phyloP scores from a whole-genome alignment of 2,329 filamentous ascomycete genomes.

The Neocatenulostroma microsporum region DNA sequence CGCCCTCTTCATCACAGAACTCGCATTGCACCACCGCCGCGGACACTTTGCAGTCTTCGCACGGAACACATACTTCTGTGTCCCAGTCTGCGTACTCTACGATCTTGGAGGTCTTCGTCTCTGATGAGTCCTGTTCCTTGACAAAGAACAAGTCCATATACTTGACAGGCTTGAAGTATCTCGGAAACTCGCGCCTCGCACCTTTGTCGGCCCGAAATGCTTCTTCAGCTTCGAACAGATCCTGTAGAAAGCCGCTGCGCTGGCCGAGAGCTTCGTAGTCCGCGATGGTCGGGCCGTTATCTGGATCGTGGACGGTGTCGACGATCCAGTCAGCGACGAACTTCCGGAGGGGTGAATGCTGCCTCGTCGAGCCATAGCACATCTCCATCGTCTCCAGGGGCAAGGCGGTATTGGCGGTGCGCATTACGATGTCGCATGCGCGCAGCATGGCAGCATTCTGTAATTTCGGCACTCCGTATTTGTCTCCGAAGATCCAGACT shows the following conservation, averaged over 20 bases:
- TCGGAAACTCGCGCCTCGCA: neutral
- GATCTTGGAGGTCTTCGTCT: neutral
- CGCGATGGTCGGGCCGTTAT: no score
- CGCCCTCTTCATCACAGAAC: neutral
- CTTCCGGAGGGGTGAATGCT: neutral
- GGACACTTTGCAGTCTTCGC: neutral
- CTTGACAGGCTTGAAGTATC: neutral
- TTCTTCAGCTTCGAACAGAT: neutral
- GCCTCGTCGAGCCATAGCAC: neutral
- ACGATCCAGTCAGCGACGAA: neutral
- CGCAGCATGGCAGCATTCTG: slow-evolving; percentile 8
- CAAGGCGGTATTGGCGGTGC: no score
- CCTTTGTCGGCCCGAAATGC: neutral
- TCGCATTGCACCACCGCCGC: neutral
- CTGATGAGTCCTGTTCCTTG: neutral
- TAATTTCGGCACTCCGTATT: slow-evolving; percentile 1
- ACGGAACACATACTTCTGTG: no score
- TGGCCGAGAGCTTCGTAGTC: neutral
- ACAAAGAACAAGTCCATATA: neutral
- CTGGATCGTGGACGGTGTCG: neutral
- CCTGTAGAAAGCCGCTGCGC: neutral
- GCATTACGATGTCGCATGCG: neutral
- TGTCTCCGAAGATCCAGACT: slow-evolving; percentile 10
- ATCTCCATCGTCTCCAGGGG: neutral
- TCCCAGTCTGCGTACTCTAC: no score